Evolutionary conservation across 1,284 basidiomycete species (phyloP).

Genomic region (Irpex lacteus): DNA sequence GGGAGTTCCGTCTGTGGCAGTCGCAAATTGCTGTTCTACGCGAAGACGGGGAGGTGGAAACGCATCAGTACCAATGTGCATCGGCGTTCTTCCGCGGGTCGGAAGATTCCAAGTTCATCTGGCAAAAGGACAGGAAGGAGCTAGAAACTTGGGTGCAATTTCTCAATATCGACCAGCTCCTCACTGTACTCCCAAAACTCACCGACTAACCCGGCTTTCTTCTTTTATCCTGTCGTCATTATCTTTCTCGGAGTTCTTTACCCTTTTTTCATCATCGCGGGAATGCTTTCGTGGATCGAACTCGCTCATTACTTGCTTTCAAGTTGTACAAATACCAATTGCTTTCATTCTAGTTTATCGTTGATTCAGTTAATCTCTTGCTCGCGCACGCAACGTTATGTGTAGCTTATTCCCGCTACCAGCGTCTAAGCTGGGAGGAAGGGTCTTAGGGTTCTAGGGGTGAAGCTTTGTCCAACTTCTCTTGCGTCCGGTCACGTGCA

Average conservation of each 20-base stretch:
- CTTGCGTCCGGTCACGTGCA: too few species aligned
- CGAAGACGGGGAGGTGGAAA: constrained; percentile 43
- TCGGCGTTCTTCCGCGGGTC: constrained; percentile 71
- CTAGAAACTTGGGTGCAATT: constrained; percentile 78
- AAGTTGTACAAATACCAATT: not conserved
- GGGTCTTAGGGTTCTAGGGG: too few species aligned
- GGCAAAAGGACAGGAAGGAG: constrained; percentile 61
- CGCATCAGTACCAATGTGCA: constrained; percentile 72
- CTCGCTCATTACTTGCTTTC: not conserved
- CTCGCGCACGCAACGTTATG: not conserved
- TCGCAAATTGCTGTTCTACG: constrained; percentile 62
- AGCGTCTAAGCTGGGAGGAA: too few species aligned
- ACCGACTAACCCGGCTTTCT: constrained; percentile 40
- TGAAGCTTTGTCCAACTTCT: too few species aligned
- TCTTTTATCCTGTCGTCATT: not conserved
- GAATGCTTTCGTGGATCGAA: not conserved
- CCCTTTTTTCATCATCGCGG: not conserved
- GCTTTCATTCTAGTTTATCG: not conserved
- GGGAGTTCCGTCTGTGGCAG: constrained; percentile 80
- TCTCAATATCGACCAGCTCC: constrained; percentile 75
- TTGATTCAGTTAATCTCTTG: not conserved
- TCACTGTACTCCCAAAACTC: constrained; percentile 72
- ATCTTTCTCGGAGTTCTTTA: not conserved
- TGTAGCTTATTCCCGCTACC: too few species aligned
- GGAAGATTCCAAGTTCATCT: constrained; percentile 64